Evolutionary conservation across 2,329 filamentous ascomycete genomes (phyloP).

Genomic region (Chaetoscypha palmicola): DNA sequence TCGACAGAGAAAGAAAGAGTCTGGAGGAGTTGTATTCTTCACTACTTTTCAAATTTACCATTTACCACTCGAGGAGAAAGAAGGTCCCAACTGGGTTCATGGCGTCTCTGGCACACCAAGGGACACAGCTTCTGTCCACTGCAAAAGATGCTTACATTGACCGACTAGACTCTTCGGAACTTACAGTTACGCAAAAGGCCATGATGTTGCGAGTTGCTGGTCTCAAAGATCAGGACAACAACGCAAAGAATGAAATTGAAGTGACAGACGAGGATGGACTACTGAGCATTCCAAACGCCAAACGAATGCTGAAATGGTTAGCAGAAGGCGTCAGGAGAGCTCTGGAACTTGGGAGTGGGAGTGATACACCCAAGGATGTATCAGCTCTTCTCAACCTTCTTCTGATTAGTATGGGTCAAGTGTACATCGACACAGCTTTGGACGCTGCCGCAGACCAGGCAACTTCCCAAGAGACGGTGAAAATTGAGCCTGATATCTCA

Average conservation of each 20-base stretch:
- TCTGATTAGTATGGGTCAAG: constrained; percentile 79
- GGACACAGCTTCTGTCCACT: constrained; percentile 78
- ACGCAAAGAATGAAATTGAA: constrained; percentile 73
- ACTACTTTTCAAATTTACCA: constrained; percentile 88
- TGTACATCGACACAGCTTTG: constrained; percentile 62
- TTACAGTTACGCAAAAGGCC: constrained; percentile 79
- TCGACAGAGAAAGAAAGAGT: constrained; percentile 60
- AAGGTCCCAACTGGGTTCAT: constrained; percentile 90
- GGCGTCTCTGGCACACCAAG: constrained; percentile 81
- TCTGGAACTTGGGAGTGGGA: constrained; percentile 79
- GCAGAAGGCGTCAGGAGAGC: constrained; percentile 90
- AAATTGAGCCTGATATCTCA: constrained; percentile 77
- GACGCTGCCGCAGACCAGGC: constrained; percentile 69
- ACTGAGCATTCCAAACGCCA: constrained; percentile 78
- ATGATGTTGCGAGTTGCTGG: constrained; percentile 89
- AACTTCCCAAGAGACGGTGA: constrained; percentile 67
- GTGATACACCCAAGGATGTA: constrained; percentile 91
- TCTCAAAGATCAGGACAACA: constrained; percentile 64
- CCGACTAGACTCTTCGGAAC: constrained; percentile 78
- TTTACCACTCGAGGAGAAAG: constrained; percentile 84
- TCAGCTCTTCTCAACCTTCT: constrained; percentile 76
- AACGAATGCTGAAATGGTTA: constrained; percentile 96
- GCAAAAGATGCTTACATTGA: constrained; percentile 90
- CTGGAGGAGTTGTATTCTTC: constrained; percentile 83
- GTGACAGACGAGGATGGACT: constrained; percentile 84